Evolutionary conservation across 2,329 filamentous ascomycete species (phyloP).

Genomic region (Fusarium beomiforme): DNA sequence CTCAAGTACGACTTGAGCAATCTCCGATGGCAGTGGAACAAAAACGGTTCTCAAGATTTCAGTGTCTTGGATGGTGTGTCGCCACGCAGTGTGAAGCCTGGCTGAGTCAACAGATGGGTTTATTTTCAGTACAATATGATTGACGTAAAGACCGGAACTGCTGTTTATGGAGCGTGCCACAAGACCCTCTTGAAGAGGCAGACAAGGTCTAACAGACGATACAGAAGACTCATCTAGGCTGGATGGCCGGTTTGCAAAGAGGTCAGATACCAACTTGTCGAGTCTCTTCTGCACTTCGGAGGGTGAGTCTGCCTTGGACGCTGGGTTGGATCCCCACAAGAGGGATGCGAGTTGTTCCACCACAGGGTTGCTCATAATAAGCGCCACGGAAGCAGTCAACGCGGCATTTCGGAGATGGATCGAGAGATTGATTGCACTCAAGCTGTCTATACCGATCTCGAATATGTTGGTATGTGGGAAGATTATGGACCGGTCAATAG

Average conservation of each 20-base stretch:
- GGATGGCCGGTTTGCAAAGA: not conserved
- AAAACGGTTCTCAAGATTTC: not conserved
- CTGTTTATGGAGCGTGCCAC: not conserved
- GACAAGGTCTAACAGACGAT: not conserved
- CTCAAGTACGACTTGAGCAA: not conserved
- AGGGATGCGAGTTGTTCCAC: not conserved
- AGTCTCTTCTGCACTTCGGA: not conserved
- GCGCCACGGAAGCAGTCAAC: not conserved
- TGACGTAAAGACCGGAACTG: not conserved
- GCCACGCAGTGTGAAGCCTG: not conserved
- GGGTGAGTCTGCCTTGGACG: not conserved
- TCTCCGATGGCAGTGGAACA: not conserved
- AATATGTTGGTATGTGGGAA: not conserved
- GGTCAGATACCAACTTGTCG: not conserved
- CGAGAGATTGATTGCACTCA: not conserved
- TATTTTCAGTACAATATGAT: not conserved
- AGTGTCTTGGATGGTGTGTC: not conserved
- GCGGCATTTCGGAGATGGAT: not conserved
- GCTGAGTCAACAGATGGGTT: not conserved
- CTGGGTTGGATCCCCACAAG: not conserved
- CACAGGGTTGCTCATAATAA: not conserved
- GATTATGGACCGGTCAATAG: not conserved
- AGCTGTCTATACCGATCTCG: not conserved
- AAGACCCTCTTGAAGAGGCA: not conserved
- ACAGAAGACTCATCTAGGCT: not conserved